These are phyloP conservation scores for Agroathelia rolfsii DNA, from an alignment of 1,284 basidiomycete genomes.

Conservation along the genomic window DNA sequence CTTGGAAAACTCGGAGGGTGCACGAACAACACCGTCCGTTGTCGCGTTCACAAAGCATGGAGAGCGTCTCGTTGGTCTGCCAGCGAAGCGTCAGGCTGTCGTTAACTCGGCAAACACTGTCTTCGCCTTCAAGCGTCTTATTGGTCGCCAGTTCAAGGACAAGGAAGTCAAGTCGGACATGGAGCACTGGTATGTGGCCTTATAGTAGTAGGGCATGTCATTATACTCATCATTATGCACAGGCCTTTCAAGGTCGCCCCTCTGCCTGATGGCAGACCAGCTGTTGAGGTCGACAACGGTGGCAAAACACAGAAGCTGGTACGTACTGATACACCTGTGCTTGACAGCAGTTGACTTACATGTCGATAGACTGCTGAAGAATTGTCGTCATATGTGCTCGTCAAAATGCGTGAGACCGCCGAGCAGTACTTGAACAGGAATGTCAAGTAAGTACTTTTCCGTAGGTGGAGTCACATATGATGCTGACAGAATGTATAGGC, in stretches of 20 bases:
- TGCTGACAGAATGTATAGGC: slow-evolving; percentile 28
- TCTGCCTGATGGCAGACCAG: slow-evolving; percentile 62
- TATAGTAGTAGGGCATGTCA: slow-evolving; percentile 5
- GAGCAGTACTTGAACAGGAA: slow-evolving; percentile 88
- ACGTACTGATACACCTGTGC: slow-evolving; percentile 21
- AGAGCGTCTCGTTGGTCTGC: slow-evolving; percentile 89
- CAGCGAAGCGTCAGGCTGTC: slow-evolving; percentile 95
- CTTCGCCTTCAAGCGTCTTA: slow-evolving; percentile 94
- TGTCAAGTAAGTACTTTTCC: slow-evolving; percentile 65
- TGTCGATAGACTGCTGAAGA: slow-evolving; percentile 64
- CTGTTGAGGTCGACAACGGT: slow-evolving; percentile 73
- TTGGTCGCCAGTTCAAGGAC: slow-evolving; percentile 91
- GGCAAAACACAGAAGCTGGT: slow-evolving; percentile 62
- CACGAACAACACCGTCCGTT: slow-evolving; percentile 94
- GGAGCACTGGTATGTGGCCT: slow-evolving; percentile 55
- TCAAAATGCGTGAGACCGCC: slow-evolving; percentile 95
- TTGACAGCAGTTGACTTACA: slow-evolving; percentile 5
- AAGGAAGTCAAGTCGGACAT: slow-evolving; percentile 89
- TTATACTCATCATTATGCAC: slow-evolving; percentile 5
- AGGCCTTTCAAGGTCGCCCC: slow-evolving; percentile 80
- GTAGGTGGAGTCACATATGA: neutral
- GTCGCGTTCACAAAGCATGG: slow-evolving; percentile 97
- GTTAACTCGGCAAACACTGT: slow-evolving; percentile 94
- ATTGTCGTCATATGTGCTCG: slow-evolving; percentile 78
- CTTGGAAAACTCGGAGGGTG: slow-evolving; percentile 97